Evolutionary conservation across 495 filamentous ascomycete genomes (phyloP).

Genomic region (Tuber brumale): DNA sequence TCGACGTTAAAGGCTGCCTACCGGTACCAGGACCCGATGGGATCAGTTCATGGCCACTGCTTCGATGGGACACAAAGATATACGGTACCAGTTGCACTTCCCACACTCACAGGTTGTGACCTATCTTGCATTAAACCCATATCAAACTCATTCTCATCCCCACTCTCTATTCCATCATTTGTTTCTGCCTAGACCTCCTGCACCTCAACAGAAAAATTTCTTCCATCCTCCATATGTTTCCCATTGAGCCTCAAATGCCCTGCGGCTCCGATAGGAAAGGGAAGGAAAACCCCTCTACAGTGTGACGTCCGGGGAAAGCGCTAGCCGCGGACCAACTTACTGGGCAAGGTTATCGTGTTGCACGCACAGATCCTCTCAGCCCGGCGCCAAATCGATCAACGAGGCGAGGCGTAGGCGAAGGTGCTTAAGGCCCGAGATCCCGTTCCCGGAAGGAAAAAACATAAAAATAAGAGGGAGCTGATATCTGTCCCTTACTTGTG

Average conservation of each 20-base stretch:
- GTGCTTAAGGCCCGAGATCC: not conserved
- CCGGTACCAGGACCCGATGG: not conserved
- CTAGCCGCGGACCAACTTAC: not conserved
- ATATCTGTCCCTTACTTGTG: not conserved
- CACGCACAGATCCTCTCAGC: not conserved
- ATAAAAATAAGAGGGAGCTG: not conserved
- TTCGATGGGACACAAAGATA: not conserved
- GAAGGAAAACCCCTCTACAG: not conserved
- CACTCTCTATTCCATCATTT: not conserved
- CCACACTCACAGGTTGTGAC: not conserved
- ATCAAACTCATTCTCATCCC: not conserved
- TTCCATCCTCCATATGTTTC: not conserved
- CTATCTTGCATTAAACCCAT: not conserved
- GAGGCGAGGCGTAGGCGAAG: not conserved
- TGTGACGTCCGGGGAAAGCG: not conserved
- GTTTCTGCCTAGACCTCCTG: conserved; percentile 1
- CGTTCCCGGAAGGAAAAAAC: not conserved
- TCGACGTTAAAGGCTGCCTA: not conserved
- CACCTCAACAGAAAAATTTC: not conserved
- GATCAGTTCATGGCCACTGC: not conserved
- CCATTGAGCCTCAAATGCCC: not conserved
- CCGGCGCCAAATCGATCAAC: not conserved
- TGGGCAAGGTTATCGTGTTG: not conserved
- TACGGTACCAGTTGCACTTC: not conserved
- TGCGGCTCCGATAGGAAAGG: not conserved